Conservation (phyloP, 495 filamentous ascomycete genomes). For the Talaromyces wortmannii region DNA sequence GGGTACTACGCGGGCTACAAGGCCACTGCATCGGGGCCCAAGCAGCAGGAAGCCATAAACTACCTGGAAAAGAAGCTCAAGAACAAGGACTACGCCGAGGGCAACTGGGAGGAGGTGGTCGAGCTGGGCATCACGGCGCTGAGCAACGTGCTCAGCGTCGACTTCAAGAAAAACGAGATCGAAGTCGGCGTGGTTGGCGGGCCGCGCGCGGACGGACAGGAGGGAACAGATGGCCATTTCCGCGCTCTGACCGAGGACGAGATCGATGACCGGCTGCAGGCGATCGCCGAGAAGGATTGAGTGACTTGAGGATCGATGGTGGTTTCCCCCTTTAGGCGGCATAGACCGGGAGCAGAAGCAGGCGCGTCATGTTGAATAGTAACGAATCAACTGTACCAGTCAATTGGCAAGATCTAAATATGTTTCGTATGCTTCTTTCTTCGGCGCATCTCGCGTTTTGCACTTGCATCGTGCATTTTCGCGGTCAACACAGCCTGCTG, state of each 20-base stretch:
- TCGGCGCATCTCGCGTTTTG: too few species aligned
- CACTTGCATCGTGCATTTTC: not conserved
- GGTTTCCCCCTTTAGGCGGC: not conserved
- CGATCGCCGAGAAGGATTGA: conserved; percentile 97
- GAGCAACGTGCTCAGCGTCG: conserved; percentile 93
- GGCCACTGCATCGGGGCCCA: conserved; percentile 91
- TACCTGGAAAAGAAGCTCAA: conserved; percentile 99
- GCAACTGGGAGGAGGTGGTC: conserved; percentile 95
- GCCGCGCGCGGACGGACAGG: conserved; percentile 68
- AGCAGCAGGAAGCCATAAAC: conserved; percentile 97
- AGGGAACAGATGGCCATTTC: conserved; percentile 72
- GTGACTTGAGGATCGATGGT: not conserved
- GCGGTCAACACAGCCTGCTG: not conserved
- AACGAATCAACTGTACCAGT: not conserved
- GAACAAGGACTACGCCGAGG: conserved; percentile 93
- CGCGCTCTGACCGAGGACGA: conserved; percentile 90
- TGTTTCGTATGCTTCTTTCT: not conserved
- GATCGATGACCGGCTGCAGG: conserved; percentile 96
- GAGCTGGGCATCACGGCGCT: conserved; percentile 91
- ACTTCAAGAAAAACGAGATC: conserved; percentile 99
- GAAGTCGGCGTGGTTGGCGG: conserved; percentile 96
- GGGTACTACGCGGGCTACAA: conserved; percentile 98
- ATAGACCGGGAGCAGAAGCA: too few species aligned
- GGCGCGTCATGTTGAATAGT: not conserved
- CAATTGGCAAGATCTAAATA: not conserved